Conservation (phyloP, 805 yeast genomes). For the Zygoascus bituminiphila region DNA sequence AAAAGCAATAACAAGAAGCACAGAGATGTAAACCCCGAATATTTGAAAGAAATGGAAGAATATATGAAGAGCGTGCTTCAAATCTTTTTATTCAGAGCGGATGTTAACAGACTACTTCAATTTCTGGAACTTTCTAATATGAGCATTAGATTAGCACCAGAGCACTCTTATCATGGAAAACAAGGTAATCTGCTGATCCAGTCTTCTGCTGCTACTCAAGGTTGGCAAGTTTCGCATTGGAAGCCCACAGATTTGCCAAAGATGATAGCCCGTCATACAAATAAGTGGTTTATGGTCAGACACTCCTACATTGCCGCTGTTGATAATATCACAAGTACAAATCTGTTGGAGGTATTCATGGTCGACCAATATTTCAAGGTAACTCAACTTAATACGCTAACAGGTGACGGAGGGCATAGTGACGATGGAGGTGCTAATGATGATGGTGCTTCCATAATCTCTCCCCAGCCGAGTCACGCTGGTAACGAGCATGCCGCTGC, state of each 20-base stretch:
- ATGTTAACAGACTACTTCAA: constrained; percentile 72
- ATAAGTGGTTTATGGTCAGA: constrained; percentile 86
- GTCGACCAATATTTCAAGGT: constrained; percentile 73
- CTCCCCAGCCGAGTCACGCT: constrained; percentile 6
- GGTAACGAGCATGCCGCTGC: constrained; percentile 33
- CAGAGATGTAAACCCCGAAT: neutral
- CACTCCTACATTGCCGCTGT: constrained; percentile 80
- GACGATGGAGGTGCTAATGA: constrained; percentile 14
- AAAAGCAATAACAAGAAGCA: neutral
- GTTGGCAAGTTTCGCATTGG: constrained; percentile 93
- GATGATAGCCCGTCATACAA: constrained; percentile 84
- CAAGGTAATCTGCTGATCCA: constrained; percentile 80
- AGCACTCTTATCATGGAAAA: constrained; percentile 73
- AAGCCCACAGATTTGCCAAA: constrained; percentile 68
- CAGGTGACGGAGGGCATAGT: constrained; percentile 15
- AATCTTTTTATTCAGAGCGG: constrained; percentile 61
- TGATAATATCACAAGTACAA: constrained; percentile 75
- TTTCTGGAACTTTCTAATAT: constrained; percentile 88
- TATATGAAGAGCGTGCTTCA: constrained; percentile 59
- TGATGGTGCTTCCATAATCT: neutral
- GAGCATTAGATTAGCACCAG: constrained; percentile 74
- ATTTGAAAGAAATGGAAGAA: constrained; percentile 39
- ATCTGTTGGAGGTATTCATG: constrained; percentile 83
- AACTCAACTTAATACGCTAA: constrained; percentile 29
- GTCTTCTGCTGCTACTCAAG: constrained; percentile 78